These are phyloP conservation scores for Oryza coarctata DNA, from an alignment of 176 grass and related monocot genomes.

Conservation along the genomic window DNA sequence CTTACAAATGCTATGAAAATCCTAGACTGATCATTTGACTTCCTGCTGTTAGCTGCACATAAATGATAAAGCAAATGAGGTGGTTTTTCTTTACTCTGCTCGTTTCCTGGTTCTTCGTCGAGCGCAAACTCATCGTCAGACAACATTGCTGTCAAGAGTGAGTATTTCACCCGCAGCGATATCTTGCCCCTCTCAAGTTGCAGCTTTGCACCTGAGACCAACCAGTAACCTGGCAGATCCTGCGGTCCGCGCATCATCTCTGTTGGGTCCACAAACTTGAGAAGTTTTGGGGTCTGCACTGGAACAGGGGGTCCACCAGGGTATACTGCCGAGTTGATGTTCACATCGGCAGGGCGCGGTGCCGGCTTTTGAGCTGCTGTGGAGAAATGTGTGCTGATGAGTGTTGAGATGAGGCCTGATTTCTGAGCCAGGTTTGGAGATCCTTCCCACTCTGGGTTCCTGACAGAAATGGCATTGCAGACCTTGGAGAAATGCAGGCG, in stretches of 20 bases:
- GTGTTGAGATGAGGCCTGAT: conserved; percentile 86
- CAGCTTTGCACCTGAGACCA: conserved; percentile 87
- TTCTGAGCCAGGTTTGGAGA: conserved; percentile 88
- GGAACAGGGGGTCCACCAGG: background rate
- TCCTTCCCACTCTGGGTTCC: conserved; percentile 76
- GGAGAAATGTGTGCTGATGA: conserved; percentile 96
- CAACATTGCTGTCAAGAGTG: conserved; percentile 68
- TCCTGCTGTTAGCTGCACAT: conserved; percentile 18
- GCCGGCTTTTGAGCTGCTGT: conserved; percentile 59
- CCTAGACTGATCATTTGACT: background rate
- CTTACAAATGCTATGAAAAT: background rate
- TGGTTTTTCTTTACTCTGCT: background rate
- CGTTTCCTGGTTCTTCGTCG: conserved; percentile 30
- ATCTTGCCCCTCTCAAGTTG: conserved; percentile 90
- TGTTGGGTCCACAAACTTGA: conserved; percentile 81
- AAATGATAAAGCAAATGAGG: background rate
- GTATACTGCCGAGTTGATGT: conserved; percentile 71
- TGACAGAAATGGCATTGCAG: conserved; percentile 46
- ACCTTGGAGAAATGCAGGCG: conserved; percentile 68
- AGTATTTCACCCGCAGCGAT: conserved; percentile 74
- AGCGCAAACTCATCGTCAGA: conserved; percentile 57
- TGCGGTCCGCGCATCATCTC: conserved; percentile 88
- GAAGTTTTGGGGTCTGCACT: conserved; percentile 73
- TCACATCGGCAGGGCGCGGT: conserved; percentile 69
- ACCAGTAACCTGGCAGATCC: conserved; percentile 87